Evolutionary conservation across 2,329 filamentous ascomycete species (phyloP).

Genomic region (Aureobasidium leucospermi): DNA sequence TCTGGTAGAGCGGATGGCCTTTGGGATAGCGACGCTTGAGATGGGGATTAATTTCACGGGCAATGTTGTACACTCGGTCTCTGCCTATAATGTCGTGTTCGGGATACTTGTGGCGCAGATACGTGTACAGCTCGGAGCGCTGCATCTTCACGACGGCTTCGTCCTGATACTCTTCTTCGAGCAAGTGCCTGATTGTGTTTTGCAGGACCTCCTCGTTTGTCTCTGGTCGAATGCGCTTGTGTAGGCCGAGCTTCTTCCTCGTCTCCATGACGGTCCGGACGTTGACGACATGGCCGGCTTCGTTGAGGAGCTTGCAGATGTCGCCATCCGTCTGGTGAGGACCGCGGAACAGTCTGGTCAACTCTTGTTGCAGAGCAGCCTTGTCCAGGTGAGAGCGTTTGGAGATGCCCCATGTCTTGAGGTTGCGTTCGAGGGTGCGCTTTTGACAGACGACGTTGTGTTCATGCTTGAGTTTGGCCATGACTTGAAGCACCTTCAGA

Average conservation of each 20-base stretch:
- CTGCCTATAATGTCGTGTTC: neutral
- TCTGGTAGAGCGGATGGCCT: neutral
- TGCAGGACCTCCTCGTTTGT: neutral
- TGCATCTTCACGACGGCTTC: neutral
- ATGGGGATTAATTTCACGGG: conserved; percentile 1
- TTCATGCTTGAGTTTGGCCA: neutral
- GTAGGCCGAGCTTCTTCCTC: neutral
- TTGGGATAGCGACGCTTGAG: neutral
- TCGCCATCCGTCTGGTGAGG: neutral
- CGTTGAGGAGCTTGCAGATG: neutral
- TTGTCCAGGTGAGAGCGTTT: neutral
- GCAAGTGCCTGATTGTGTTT: neutral
- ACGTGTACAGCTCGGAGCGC: neutral
- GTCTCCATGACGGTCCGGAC: neutral
- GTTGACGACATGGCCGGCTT: neutral
- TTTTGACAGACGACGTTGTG: conserved; percentile 2
- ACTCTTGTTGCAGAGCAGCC: neutral
- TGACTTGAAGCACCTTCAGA: neutral
- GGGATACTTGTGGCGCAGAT: conserved; percentile 3
- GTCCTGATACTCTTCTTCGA: neutral
- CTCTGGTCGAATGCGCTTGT: conserved; percentile 1
- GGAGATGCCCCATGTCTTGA: neutral
- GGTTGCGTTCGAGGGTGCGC: conserved; percentile 1
- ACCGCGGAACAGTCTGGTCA: neutral
- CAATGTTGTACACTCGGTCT: conserved; percentile 1